Evolutionary conservation across 2,329 filamentous ascomycete genomes (phyloP), one percentile per base, ranked within the genome.

Genomic region (Penicillium sp.): DNA sequence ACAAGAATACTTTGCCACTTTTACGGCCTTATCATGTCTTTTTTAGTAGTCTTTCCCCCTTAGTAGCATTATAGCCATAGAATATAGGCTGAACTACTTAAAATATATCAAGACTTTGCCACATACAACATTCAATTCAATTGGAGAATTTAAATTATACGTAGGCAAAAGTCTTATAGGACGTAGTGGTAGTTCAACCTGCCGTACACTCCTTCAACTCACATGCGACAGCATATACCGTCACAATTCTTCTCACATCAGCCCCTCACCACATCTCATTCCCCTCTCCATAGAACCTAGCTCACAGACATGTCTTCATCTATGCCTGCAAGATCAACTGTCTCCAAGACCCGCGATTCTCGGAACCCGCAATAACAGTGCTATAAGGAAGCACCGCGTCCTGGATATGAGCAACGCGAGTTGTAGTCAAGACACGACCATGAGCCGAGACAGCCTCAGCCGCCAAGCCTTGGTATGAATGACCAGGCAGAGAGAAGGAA

Each of bases 391-490:
- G 38, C 6, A 70, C 57, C 27, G 67, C 61, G 6, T 63, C 49
- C 49, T 68, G 61, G 9, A 66, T 54, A 56, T 56, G 64, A 41
- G 62, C 63, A 35, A 61, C 45, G 4, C 60, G 59, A 8, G 70
- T 72, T 2, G 62, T 64, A 66, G 62, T 64, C 43, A 73, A 58
- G 19, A 73, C 61, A 6, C 60, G 57, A 25, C 70, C 71, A 8
- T 54, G 62, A 10, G 54, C 61, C 9, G 65, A 68, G 33, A 75
- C 41, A 3, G 71, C 71, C 54, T 80, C 78, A 7, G 77, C 78
- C n/a, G 75, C 75, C 45, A 77, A 73, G 1, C 70, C 67, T 31
- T 73, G 67, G 57, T 78, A 71, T 9, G 38, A 47, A n/a, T 60
- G 53, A 9, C 62, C 62, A 1, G 61, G 35, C 7, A 73, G 29